Evolutionary conservation across 1,284 basidiomycete species (phyloP).

Genomic region (Vanrija sp.): DNA sequence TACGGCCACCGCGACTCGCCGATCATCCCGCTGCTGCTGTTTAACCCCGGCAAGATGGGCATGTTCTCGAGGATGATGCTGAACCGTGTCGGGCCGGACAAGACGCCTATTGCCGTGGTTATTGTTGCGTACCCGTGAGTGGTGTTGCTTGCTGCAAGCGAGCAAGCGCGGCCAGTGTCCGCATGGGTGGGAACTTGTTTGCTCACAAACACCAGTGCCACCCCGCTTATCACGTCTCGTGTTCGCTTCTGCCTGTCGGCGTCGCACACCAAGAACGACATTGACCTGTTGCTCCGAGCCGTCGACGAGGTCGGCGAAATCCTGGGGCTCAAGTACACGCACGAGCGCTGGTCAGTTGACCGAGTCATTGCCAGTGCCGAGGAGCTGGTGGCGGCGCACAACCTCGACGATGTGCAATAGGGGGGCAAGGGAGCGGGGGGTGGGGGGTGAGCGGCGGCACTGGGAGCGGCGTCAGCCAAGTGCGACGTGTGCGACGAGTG

Average conservation of each 20-base stretch:
- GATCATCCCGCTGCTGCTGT: constrained; percentile 88
- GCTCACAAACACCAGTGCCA: constrained; percentile 61
- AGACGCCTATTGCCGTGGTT: constrained; percentile 68
- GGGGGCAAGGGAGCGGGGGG: no score
- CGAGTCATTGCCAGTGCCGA: constrained; percentile 69
- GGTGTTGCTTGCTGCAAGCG: neutral
- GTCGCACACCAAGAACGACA: constrained; percentile 93
- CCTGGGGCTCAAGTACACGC: constrained; percentile 72
- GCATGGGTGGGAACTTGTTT: constrained; percentile 1
- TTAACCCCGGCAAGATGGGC: constrained; percentile 89
- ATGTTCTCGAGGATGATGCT: constrained; percentile 87
- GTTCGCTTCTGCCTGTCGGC: constrained; percentile 94
- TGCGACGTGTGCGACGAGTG: no score
- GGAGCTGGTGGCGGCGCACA: constrained; percentile 61
- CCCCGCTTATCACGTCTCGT: constrained; percentile 81
- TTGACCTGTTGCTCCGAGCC: constrained; percentile 79
- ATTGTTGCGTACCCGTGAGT: constrained; percentile 73
- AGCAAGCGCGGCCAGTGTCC: no score
- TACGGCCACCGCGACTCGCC: constrained; percentile 90
- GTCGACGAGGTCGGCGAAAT: constrained; percentile 89
- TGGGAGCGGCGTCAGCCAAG: no score
- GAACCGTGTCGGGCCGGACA: constrained; percentile 59
- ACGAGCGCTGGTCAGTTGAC: constrained; percentile 76
- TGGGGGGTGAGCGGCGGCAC: no score
- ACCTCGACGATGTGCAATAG: constrained; percentile 15